Evolutionary conservation across 768 basidiomycete species (phyloP), one percentile per base, ranked within the genome.

Genomic region (Porpolomopsis calyptriformis): DNA sequence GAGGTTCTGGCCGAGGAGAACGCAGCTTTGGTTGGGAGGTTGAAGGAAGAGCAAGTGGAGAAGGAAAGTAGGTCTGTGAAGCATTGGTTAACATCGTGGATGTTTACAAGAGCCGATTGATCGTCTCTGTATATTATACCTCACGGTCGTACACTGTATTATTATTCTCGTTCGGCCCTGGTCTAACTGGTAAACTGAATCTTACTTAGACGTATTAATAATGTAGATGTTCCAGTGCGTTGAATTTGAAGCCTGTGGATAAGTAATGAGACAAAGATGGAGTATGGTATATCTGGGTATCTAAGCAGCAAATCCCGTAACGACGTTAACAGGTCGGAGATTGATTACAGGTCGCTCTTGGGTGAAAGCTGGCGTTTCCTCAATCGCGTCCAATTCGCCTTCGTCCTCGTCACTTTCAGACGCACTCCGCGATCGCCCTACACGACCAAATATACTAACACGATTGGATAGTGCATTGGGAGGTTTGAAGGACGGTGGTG

Each of bases 1-100:
- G 84, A 86, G 53, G 76, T 82, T 34, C 67, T 84, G 33, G 80
- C 76, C 31, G 83, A 87, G 58, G 84, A 85, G 60, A 68, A 74
- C 49, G 65, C 73, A 12, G 81, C 74, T 4, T 63, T 75, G 22
- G 67, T 68, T 25, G 68, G 76, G 51, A 65, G 75, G 37, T 54
- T 77, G 40, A 69, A 76, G 53, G 70, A 71, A 39, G 82, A 64
- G 8, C 73, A 77, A 52, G 73, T 67, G 27, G 62, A 67, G 26
- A 70, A 70, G n/a, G 37, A 46, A 50, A 62, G 67, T 18, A 65
- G 62, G 45, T 62, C 61, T 22, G 65, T 67, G 25, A 74, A 71
- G 52, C 74, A 79, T 10, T 79, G 78, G 79, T 62, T 80, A 51
- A 77, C 73, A 31, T 72, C 78, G 26, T 83, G 80, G 82, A 72